phyloP scores from a whole-genome alignment of 2,329 filamentous ascomycete species.

The Emmonsia crescens region DNA sequence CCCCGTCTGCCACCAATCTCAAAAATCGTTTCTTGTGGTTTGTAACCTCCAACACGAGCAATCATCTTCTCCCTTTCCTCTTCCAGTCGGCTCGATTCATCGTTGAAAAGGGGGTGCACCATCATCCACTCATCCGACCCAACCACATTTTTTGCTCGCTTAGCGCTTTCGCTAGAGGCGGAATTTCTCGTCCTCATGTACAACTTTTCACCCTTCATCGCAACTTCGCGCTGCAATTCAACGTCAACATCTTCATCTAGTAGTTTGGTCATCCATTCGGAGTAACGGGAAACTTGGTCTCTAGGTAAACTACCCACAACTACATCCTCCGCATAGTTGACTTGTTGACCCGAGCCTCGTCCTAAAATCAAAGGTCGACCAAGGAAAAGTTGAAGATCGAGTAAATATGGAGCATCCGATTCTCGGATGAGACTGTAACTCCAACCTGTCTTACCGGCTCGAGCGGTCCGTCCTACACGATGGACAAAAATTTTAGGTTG shows the following conservation, averaged over 20 bases:
- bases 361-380: slow-evolving; percentile 74
- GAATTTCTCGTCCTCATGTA: slow-evolving; percentile 85
- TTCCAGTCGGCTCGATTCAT: slow-evolving; percentile 51
- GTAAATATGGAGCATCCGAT: slow-evolving; percentile 77
- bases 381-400: slow-evolving; percentile 90
- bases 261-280: slow-evolving; percentile 75
- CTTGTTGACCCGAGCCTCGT: slow-evolving; percentile 46
- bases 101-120: slow-evolving; percentile 70
- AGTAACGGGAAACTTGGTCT: slow-evolving; percentile 60
- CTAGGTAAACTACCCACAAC: slow-evolving; percentile 67
- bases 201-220: slow-evolving; percentile 80
- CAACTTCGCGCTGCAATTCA: slow-evolving; percentile 57
- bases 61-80: slow-evolving; percentile 75
- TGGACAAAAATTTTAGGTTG: slow-evolving; percentile 97
- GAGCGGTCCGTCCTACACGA: slow-evolving; percentile 86
- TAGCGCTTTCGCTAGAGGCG: slow-evolving; percentile 81
- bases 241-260: slow-evolving; percentile 68
- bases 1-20: slow-evolving; percentile 73
- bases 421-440: slow-evolving; percentile 86
- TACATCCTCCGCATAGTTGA: slow-evolving; percentile 71
- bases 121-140: slow-evolving; percentile 59
- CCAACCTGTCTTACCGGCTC: slow-evolving; percentile 89
- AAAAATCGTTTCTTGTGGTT: slow-evolving; percentile 91
- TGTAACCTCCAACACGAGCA: slow-evolving; percentile 75
- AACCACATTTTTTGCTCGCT: slow-evolving; percentile 69